Base-by-base conservation (phyloP, 2,329 filamentous ascomycete genomes). In the Sporothrix inflata region DNA sequence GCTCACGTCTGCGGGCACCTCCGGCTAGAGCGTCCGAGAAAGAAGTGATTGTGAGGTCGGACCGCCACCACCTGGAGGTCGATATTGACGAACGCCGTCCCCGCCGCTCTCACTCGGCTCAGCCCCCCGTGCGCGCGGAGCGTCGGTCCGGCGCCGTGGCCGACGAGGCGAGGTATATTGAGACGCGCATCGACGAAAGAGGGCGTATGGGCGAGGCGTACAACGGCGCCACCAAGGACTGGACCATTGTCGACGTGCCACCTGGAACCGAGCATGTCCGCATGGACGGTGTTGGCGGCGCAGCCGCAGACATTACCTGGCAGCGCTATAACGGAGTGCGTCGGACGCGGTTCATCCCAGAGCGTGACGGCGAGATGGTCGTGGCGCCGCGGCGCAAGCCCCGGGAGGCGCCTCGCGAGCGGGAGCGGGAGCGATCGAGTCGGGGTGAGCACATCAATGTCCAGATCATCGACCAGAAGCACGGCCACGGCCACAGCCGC, bases 181-280 rank as follows among this genome's bases (percentile, higher is more conserved):
- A 85, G 34, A 78, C 80, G 73, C 84, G 83, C 76, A 86, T 89
- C 74, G 85, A 89, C 75, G 81, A 84, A 16, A 88, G 92, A 40
- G 90, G 88, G 24, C 88, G 88, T 74, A 87, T 90, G 77, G 92
- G 91, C 69, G 93, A 95, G 80, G 92, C 91, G 27, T 90, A 87
- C 79, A 88, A 92, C 76, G 92, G 92, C 69, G 90, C 89, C 21
- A 94, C 91, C 47, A 90, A 88, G 75, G 91, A 90, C 77, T 97
- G 94, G 93, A 87, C 89, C 70, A 92, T 97, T 74, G 87, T 97
- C 49, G 93, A 97, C 80, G 91, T 97, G 51, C 93, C 93, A 1
- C 92, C 93, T 0, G 93, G 93, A 73, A 95, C 93, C 0, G 91
- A 93, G 82, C 88, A 91, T 53, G 91, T 96, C n/a, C 87, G 88